Evolutionary conservation across 257 asterid species (phyloP), one percentile per base, ranked within the genome.

Genomic region (Solanum etuberosum): DNA sequence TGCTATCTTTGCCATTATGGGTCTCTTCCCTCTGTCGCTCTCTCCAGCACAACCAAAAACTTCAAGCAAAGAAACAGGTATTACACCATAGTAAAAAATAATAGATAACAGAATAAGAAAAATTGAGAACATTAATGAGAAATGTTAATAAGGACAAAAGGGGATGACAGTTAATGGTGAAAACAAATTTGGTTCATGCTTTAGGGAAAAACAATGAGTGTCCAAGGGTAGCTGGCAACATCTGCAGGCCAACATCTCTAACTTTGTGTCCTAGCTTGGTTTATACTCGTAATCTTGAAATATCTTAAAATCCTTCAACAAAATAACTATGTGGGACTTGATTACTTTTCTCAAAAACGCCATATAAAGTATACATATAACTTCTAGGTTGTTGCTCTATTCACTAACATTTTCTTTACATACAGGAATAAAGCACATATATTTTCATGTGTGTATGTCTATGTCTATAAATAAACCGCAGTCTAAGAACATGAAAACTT

Each of bases 1-100:
- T 27, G 99, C 98, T 71, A 95, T 91, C 92, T 95, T 97, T 72
- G 99, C 84, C 99, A 97, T 97, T 90, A 93, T 84, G 13, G 98
- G 99, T 83, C 99, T 94, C 93, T 97, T 95, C 78, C 98, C 98
- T 92, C 98, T 93, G 48, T 95, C 98, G 3, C 86, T 83, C 89
- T 97, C 99, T 43, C 99, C 99, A 85, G 40, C 87, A 87, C 98
- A 95, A 85, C 99, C 99, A 87, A 93, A 72, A 89, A 97, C 99
- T 95, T 90, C 89, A 91, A 71, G 88, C 72, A 87, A 85, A 68
- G 78, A 16, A 70, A 65, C n/a, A 88, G 82, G 83, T 80, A 71
- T 73, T 85, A 34, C 32, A 34, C 32, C 89, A 92, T 86, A 90
- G 90, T 59, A 16, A 86, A 89, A 68, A 77, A 68, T 43, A 12